phyloP scores from a whole-genome alignment of 108 stramenopile genomes.

The Parietichytrium sp. region DNA sequence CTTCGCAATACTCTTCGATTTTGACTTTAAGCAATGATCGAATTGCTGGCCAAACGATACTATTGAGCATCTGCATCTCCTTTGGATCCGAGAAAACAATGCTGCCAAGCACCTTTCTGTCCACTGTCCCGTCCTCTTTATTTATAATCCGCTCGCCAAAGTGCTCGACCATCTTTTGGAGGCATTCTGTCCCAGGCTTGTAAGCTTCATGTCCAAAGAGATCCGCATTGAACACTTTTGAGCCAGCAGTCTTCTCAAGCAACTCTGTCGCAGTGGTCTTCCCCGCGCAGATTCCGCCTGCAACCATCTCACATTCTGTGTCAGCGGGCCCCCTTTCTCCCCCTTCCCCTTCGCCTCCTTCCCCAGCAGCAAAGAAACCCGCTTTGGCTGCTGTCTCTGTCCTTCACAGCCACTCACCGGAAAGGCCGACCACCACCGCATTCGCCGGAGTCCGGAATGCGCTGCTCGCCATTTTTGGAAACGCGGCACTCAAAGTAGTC shows the following conservation, averaged over 20 bases:
- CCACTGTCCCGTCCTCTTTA: slow-evolving; percentile 35
- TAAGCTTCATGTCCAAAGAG: slow-evolving; percentile 33
- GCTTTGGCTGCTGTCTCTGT: too few species aligned
- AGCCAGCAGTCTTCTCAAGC: background rate
- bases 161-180: background rate
- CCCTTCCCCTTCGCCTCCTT: too few species aligned
- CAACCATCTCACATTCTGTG: too few species aligned
- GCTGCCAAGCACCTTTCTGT: background rate
- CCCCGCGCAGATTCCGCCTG: background rate
- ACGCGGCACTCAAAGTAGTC: too few species aligned
- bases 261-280: slow-evolving; percentile 3
- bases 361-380: too few species aligned
- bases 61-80: background rate
- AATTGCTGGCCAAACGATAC: slow-evolving; percentile 25
- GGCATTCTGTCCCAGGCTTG: slow-evolving; percentile 21
- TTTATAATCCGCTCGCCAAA: background rate
- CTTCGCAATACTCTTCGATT: background rate
- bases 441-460: background rate
- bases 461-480: too few species aligned
- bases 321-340: too few species aligned
- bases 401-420: too few species aligned
- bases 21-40: background rate
- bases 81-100: slow-evolving; percentile 7
- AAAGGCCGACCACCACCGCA: slow-evolving; percentile 25
- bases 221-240: slow-evolving; percentile 11